These are phyloP conservation scores for Nasturtium officinale DNA, from an alignment of 345 rosid genomes.

Conservation along the genomic window DNA sequence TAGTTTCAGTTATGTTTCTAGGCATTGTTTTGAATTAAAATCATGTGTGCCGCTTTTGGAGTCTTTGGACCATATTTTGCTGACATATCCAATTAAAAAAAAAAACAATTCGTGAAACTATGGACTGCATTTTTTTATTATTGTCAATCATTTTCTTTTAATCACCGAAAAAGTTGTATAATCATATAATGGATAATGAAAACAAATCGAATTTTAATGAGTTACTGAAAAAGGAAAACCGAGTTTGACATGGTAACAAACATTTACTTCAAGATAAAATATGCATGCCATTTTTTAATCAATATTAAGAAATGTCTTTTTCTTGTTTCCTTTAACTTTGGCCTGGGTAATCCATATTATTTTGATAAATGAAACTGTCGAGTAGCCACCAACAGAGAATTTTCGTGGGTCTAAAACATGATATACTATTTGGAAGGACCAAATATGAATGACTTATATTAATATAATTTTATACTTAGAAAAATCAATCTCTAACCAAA, in stretches of 20 bases:
- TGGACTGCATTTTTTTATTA: slow-evolving; percentile 3
- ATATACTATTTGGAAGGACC: no score
- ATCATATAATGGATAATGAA: slow-evolving; percentile 1
- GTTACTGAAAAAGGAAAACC: background rate
- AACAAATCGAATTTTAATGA: background rate
- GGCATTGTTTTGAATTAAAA: background rate
- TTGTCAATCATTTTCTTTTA: background rate
- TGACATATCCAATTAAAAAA: background rate
- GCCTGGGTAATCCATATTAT: no score
- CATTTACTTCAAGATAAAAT: background rate
- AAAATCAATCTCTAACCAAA: no score
- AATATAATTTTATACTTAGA: no score
- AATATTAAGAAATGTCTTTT: no score
- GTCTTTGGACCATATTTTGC: slow-evolving; percentile 13
- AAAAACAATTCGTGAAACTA: background rate
- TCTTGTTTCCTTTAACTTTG: no score
- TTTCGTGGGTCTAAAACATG: no score
- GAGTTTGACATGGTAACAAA: background rate
- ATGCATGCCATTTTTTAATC: background rate
- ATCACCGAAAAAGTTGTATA: background rate
- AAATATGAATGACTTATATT: no score
- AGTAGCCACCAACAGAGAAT: no score
- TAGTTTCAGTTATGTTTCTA: slow-evolving; percentile 6
- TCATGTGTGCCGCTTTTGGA: slow-evolving; percentile 23
- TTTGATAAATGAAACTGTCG: no score